Evolutionary conservation across 768 basidiomycete genomes (phyloP), one percentile per base, ranked within the genome.

Genomic region (Psilocybe cubensis): DNA sequence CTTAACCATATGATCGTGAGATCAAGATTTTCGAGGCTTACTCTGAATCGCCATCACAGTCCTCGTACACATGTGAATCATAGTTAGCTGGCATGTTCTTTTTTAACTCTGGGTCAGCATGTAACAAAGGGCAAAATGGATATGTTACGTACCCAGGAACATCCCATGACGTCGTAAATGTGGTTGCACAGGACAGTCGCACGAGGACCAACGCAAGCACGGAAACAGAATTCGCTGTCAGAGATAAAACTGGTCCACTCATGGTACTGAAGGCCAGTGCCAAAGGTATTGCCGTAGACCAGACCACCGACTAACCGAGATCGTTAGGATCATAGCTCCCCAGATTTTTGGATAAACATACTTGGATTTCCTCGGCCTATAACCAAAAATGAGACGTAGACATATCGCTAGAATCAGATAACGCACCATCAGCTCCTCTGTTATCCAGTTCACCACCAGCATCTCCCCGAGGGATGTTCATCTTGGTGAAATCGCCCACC

Each of bases 171-270:
- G 62, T 92, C 90, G 61, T 86, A 91, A 63, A 89, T 87, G 76
- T 94, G 89, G 70, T 91, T 84, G 78, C 91, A 93, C 54, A 80
- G 78, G 21, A 73, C 70, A 4, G 77, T 79, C 0, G 85, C 80
- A 52, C 85, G 82, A 11, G 82, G 70, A 17, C 85, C 86, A 6
- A 76, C 68, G 72, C 93, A 95, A 3, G 86, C 77, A 60, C 91
- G 91, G 67, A 91, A 72, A 74, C 91, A 94, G 72, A 91, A 89
- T 56, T 75, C 69, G 42, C 60, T 68, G 27, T 82, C 82, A 20
- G 90, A 91, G 63, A 93, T 86, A 76, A 93, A 94, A 71, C 81
- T 84, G 43, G 89, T 92, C 93, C 94, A 95, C 68, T 93, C 88
- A 63, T 90, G 87, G 68, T 89, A 81, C 69, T 93, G 75, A 35